Evolutionary conservation across 768 basidiomycete species (phyloP), one percentile per base, ranked within the genome.

Genomic region (Leucocoprinus birnbaumii): DNA sequence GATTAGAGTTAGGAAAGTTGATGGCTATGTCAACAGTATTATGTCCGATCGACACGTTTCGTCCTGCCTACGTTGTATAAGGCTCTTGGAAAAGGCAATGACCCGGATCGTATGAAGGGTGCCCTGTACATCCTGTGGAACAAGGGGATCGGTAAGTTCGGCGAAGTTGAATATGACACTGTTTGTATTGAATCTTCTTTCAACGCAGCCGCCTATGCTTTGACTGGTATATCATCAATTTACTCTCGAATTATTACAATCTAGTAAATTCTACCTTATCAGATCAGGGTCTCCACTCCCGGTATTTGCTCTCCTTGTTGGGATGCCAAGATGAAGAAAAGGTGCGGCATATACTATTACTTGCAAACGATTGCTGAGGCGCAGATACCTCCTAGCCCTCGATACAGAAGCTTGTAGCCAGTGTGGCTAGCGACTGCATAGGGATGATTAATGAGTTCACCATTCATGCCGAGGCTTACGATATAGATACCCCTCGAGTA

Each of bases 31-130:
- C 48, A 51, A 16, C 61, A 89, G 86, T 84, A 84, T 64, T 91
- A 82, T 55, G 74, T 89, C 37, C 81, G 87, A 54, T 88, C 89
- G 5, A 89, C 86, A 25, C 78, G 83, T 62, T 80, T 81, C 58
- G 75, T 80, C 42, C 73, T 89, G 25, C 85, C 87, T 4, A 68
- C 71, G 19, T 68, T 89, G 44, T 84, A 86, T 62, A 74, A 78
- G 56, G 83, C 86, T 3, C 69, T 91, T 47, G 69, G 70, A 53
- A 87, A 84, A 63, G 93, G 89, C 5, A 85, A 81, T 55, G 92
- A 95, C 64, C 89, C 93, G 9, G 94, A 98, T 68, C 80, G 88
- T 22, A 95, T 97, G 85, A 98, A 98, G 72, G 96, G 96, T 7
- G 93, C 92, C 16, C 73, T 96, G 38, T 94, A 94, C 65, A 76